Conservation (phyloP, 257 asterid species). For the Striga asiatica region DNA sequence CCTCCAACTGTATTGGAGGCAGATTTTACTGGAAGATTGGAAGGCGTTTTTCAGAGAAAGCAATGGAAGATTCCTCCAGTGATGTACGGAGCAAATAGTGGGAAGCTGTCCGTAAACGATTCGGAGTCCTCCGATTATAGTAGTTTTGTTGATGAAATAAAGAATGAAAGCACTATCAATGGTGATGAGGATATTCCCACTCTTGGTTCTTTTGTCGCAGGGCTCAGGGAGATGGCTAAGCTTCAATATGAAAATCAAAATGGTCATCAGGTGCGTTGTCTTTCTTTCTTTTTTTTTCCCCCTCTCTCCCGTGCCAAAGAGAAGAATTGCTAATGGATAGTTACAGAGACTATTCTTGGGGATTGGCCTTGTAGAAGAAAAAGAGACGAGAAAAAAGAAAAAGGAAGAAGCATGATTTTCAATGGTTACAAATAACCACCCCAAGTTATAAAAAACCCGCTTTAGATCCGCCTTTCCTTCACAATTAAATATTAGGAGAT, state of each 20-base stretch:
- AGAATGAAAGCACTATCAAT: conserved; percentile 24
- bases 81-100: conserved; percentile 40
- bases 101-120: conserved; percentile 38
- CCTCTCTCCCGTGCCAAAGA: too few species aligned
- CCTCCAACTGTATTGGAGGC: conserved; percentile 65
- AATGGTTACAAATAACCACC: neutral
- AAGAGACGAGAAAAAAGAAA: neutral
- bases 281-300: neutral
- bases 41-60: conserved; percentile 42
- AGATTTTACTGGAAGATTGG: conserved; percentile 58
- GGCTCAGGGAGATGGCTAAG: conserved; percentile 84
- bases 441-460: neutral
- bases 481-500: too few species aligned
- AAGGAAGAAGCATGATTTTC: neutral
- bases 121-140: conserved; percentile 59
- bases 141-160: conserved; percentile 45
- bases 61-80: conserved; percentile 77
- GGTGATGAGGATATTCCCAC: conserved; percentile 88
- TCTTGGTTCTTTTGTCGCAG: conserved; percentile 91
- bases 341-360: neutral
- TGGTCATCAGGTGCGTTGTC: conserved; percentile 38
- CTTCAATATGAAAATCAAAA: conserved; percentile 43
- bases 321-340: too few species aligned
- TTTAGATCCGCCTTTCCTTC: too few species aligned
- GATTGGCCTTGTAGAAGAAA: neutral